Evolutionary conservation across 148 eudicot species (phyloP), one percentile per base, ranked within the genome.

Genomic region (Cornus controversa): DNA sequence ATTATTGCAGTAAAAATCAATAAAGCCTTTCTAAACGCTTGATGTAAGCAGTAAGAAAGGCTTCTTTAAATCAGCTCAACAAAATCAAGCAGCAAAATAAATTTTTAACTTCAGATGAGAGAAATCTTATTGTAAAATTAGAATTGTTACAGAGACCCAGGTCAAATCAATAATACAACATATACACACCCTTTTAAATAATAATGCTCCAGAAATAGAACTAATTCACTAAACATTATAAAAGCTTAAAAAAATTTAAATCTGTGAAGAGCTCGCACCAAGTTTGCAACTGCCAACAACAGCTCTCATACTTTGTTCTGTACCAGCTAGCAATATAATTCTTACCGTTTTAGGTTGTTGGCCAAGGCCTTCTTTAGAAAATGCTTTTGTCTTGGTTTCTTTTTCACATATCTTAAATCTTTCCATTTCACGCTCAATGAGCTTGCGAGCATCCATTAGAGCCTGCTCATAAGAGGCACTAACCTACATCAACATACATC

Each of bases 381-480:
- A 96, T 72, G 99, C 99, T 89, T 96, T 96, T 40, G 98, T 96
- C 86, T 96, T 96, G 24, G 99, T 93, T 86, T 96, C 99, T 77
- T 96, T 96, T 87, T 96, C 99, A 85, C 99, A 96, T 54, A 96
- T 93, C 87, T 96, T 96, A 78, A 96, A 96, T 79, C 98, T 85
- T 85, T 96, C 99, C 99, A 96, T 96, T 87, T 96, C 99, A 75
- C 95, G 93, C 82, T 96, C 99, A 37, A 96, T 96, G 27, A 66
- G 92, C 89, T 92, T 96, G 16, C 99, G 97, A 31, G 99, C 90
- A 87, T 96, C 99, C 90, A 96, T 85, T 82, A 96, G 87, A 82
- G 98, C 95, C 95, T 96, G 98, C 97, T 96, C 99, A 96, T 93
- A 96, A 83, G 95, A 92, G 83, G 99, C 99, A 93, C 99, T 96